phyloP scores from a whole-genome alignment of 2,329 filamentous ascomycete genomes.

The Pyrenophora graminea region DNA sequence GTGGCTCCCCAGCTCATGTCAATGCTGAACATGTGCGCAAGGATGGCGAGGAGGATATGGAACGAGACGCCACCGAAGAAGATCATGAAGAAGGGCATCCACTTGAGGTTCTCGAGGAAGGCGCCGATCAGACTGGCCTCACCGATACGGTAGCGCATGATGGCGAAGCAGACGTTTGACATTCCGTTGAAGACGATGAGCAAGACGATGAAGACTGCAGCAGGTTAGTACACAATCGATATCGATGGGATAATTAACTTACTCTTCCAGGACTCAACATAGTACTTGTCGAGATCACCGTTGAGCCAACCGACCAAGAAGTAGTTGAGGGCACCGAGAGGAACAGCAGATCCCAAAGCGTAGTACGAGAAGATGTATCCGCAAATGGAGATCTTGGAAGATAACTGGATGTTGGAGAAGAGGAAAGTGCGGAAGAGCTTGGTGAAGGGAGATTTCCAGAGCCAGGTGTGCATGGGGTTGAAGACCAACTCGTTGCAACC shows the following conservation, averaged over 20 bases:
- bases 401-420: slow-evolving; percentile 62
- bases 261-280: slow-evolving; percentile 71
- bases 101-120: slow-evolving; percentile 63
- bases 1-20: slow-evolving; percentile 86
- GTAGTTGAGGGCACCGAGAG: slow-evolving; percentile 69
- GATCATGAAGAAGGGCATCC: slow-evolving; percentile 69
- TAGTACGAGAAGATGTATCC: slow-evolving; percentile 72
- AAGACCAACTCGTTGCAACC: slow-evolving; percentile 73
- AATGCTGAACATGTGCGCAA: slow-evolving; percentile 82
- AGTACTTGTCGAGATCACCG: slow-evolving; percentile 76
- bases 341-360: slow-evolving; percentile 67
- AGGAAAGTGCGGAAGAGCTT: slow-evolving; percentile 65
- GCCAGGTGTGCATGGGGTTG: slow-evolving; percentile 66
- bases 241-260: neutral
- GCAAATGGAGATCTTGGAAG: slow-evolving; percentile 71
- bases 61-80: slow-evolving; percentile 81
- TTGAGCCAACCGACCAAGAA: slow-evolving; percentile 72
- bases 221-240: neutral
- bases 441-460: slow-evolving; percentile 65
- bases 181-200: slow-evolving; percentile 66
- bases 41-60: slow-evolving; percentile 76
- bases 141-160: slow-evolving; percentile 64
- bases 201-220: slow-evolving; percentile 65
- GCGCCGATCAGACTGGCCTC: slow-evolving; percentile 57
- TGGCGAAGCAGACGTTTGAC: slow-evolving; percentile 62